Base-by-base conservation (phyloP, 306 rosid species). In the Trichosanthes cucumerina region DNA sequence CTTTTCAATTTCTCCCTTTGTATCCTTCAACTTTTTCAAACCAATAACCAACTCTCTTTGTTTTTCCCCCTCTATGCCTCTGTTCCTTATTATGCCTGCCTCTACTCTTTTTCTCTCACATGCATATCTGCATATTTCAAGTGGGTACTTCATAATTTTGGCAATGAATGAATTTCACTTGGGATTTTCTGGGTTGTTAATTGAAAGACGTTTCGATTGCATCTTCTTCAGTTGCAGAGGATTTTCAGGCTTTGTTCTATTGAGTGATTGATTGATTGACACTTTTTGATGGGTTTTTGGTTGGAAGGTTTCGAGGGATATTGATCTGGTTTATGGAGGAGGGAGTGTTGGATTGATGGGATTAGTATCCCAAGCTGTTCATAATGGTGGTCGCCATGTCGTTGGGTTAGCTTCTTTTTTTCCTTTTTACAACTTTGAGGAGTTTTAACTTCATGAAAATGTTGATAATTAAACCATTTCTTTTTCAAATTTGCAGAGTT, bases 271-370 rank as follows among this genome's bases (percentile, higher is more conserved):
- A 23, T 24, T 59, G 33, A 59, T 11, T 59, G 65, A 59, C 47
- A 64, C 19, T 36, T 33, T 34, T 10, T 3, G 18, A 36, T 38
- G 24, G 24, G 41, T 21, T 43, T 76, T 81, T 78, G 81, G 13
- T 57, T 4, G 15, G 82, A 66, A 93, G 98, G 98, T 94, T 78
- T 86, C 93, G 41, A 90, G 91, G 83, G 84, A 94, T 84, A 94
- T 94, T 85, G 98, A 94, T 86, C 83, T 94, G 79, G 98, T 94
- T 72, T 94, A 94, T 79, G 98, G 98, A 81, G 98, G 98, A 80
- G 98, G 98, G n/a, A 94, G 98, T 87, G 86, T 94, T 82, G 98
- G 98, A 57, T 84, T 94, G 88, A 94, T 94, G 98, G 98, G 98
- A 26, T 84, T 90, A 86, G 86, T 94, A 72, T 94, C 98, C 63